These are phyloP conservation scores for Dillenia turbinata DNA, from an alignment of 164 flowering plant species.

Conservation along the genomic window DNA sequence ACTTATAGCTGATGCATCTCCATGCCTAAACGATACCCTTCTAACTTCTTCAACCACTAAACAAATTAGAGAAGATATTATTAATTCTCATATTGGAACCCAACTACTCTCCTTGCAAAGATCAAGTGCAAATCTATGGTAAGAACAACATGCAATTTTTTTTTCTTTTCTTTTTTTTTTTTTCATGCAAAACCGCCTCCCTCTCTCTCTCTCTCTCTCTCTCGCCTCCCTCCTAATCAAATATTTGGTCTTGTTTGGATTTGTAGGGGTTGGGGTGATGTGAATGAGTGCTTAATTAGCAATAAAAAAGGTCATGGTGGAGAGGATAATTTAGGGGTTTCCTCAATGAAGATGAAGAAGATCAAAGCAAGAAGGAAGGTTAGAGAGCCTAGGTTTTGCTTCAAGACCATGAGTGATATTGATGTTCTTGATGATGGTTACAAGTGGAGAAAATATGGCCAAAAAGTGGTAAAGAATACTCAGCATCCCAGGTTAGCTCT, in stretches of 20 bases:
- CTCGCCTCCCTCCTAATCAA: conserved; percentile 1
- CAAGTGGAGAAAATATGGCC: conserved; percentile 92
- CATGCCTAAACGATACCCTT: conserved; percentile 23
- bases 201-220: conserved; percentile 2
- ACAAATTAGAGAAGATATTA: conserved; percentile 15
- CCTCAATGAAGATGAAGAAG: conserved; percentile 82
- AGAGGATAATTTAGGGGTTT: conserved; percentile 36
- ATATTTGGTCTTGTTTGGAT: neutral
- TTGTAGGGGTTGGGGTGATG: conserved; percentile 60
- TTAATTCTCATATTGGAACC: conserved; percentile 15
- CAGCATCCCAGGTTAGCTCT: conserved; percentile 71
- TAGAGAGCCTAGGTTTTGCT: conserved; percentile 92
- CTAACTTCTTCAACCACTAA: conserved; percentile 18
- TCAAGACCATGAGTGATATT: conserved; percentile 87
- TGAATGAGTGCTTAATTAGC: conserved; percentile 24
- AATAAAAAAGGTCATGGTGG: conserved; percentile 23
- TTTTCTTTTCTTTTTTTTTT: neutral
- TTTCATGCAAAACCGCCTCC: conserved; percentile 7
- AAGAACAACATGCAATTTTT: conserved; percentile 4
- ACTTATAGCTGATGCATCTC: conserved; percentile 12
- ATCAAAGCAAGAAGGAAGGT: conserved; percentile 71
- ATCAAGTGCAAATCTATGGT: conserved; percentile 54
- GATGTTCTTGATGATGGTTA: conserved; percentile 94
- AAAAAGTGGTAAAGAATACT: conserved; percentile 89
- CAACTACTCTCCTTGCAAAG: conserved; percentile 42